Percentiles rank a stretch among this genome's conserved stretches.
Evolutionary conservation across 352 stramenopile species (phyloP).

Genomic region (Phytopythium litorale): DNA sequence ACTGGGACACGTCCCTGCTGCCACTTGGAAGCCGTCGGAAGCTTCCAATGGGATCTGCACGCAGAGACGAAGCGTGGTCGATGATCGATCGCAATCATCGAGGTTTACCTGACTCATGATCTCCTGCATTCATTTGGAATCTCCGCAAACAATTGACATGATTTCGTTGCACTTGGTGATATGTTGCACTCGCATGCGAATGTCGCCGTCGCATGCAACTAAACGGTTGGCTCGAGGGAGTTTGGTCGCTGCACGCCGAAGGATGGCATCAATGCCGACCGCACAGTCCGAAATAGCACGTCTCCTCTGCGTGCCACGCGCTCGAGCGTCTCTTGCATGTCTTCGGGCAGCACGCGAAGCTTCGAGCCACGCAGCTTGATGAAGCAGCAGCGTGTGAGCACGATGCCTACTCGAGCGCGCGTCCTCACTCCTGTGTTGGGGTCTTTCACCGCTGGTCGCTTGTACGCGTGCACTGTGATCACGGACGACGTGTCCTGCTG

Average conservation of each 20-base stretch:
- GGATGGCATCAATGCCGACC: neutral
- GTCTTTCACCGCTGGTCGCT: slow-evolving; percentile 6
- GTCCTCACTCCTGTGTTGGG: slow-evolving; percentile 10
- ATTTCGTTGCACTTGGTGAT: neutral
- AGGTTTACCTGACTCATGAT: neutral
- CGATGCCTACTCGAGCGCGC: slow-evolving; percentile 22
- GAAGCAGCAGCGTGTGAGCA: slow-evolving; percentile 29
- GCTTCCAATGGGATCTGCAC: neutral
- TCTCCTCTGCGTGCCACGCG: slow-evolving; percentile 18
- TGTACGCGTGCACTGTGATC: slow-evolving; percentile 20
- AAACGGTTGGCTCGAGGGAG: neutral
- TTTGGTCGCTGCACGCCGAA: neutral
- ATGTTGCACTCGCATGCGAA: neutral
- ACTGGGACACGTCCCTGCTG: neutral
- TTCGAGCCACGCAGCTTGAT: slow-evolving; percentile 26
- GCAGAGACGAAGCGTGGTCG: no score
- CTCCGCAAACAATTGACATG: neutral
- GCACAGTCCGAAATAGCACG: slow-evolving; percentile 19
- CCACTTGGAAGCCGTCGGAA: neutral
- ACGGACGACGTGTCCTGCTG: slow-evolving; percentile 29
- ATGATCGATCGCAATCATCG: neutral
- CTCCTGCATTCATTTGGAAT: neutral
- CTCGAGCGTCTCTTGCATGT: slow-evolving; percentile 27
- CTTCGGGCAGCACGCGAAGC: slow-evolving; percentile 14
- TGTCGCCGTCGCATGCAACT: neutral